Evolutionary conservation across 2,329 filamentous ascomycete species (phyloP).

Genomic region (Xylaria hypoxylon): DNA sequence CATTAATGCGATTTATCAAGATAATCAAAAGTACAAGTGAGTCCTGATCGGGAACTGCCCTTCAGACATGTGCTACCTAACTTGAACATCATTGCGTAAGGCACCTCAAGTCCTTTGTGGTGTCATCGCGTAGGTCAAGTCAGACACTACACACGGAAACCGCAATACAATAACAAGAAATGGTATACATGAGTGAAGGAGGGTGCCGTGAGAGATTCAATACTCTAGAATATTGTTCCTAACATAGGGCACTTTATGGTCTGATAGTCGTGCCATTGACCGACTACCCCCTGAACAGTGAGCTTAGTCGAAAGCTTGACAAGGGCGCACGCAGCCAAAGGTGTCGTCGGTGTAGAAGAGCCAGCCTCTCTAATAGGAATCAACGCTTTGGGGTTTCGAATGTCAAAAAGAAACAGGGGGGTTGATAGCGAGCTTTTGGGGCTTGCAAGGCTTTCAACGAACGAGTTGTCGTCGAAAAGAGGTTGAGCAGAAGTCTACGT

Average conservation of each 20-base stretch:
- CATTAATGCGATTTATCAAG: conserved; percentile 3
- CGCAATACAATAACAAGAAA: no score
- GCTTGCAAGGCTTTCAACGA: conserved; percentile 1
- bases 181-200: no score
- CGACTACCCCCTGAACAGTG: background rate
- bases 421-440: background rate
- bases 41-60: background rate
- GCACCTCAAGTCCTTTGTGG: no score
- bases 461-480: background rate
- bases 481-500: background rate
- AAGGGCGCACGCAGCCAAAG: conserved; percentile 9
- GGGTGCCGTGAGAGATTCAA: background rate
- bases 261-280: conserved; percentile 23
- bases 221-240: background rate
- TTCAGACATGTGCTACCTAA: background rate
- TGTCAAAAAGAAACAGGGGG: conserved; percentile 3
- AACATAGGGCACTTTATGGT: conserved; percentile 39
- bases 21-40: background rate
- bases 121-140: no score
- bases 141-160: no score
- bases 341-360: conserved; percentile 8
- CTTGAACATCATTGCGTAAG: no score
- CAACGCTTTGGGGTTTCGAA: conserved; percentile 15
- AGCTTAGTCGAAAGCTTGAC: background rate
- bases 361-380: conserved; percentile 12